Evolutionary conservation across 345 rosid genomes (phyloP).

Genomic region (Linum tenue): DNA sequence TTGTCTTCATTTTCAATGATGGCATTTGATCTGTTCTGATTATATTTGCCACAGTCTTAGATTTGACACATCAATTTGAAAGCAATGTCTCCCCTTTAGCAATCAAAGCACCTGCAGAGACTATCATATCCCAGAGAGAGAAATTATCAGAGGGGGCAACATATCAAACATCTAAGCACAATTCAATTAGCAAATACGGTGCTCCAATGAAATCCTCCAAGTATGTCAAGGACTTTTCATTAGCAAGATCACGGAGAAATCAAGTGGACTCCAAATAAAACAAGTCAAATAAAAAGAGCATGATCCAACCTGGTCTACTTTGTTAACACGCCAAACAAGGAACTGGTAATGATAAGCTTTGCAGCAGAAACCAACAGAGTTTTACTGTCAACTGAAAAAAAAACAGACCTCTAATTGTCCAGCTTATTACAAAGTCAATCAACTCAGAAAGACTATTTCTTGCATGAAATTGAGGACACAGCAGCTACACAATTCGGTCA

Average conservation of each 20-base stretch:
- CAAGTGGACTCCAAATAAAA: neutral
- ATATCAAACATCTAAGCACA: slow-evolving; percentile 8
- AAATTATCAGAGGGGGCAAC: slow-evolving; percentile 1
- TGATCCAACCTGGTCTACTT: neutral
- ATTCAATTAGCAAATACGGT: neutral
- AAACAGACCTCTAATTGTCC: slow-evolving; percentile 2
- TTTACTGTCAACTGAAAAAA: neutral
- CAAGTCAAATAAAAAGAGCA: neutral
- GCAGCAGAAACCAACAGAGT: neutral
- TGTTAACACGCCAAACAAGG: neutral
- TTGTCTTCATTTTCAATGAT: slow-evolving; percentile 56
- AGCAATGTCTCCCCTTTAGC: slow-evolving; percentile 19
- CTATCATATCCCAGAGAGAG: slow-evolving; percentile 19
- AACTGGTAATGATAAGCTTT: neutral
- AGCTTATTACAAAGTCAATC: slow-evolving; percentile 6
- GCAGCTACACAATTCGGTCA: neutral
- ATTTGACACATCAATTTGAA: slow-evolving; percentile 35
- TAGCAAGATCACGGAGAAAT: neutral
- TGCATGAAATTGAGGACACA: neutral
- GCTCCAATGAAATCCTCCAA: neutral
- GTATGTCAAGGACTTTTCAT: neutral
- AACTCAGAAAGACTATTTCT: slow-evolving; percentile 1
- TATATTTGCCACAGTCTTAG: slow-evolving; percentile 28
- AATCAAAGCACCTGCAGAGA: slow-evolving; percentile 31
- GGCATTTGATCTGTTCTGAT: slow-evolving; percentile 49